Conservation (phyloP, 768 basidiomycete species). For the Epithele typhae region DNA sequence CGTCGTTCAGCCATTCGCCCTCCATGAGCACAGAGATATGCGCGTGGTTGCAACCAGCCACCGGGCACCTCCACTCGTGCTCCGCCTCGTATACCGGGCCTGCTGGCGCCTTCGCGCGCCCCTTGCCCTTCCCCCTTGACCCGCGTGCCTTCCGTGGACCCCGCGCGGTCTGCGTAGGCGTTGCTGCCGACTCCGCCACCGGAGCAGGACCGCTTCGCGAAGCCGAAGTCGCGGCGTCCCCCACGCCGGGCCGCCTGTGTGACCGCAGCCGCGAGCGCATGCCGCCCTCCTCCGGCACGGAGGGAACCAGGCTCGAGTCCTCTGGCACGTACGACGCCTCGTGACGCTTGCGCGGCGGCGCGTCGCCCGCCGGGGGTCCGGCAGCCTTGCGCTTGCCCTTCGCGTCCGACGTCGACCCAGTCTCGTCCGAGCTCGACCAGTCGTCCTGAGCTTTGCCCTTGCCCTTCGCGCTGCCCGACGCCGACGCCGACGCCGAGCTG, state of each 20-base stretch:
- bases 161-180: background rate
- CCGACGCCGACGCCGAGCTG: too few relatives aligned
- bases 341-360: background rate
- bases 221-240: background rate
- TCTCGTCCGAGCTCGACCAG: background rate
- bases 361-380: conserved; percentile 1
- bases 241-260: conserved; percentile 12
- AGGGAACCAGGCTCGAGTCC: too few relatives aligned
- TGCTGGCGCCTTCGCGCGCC: conserved; percentile 10
- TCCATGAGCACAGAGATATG: conserved; percentile 57
- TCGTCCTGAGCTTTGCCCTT: conserved; percentile 27
- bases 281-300: conserved; percentile 25
- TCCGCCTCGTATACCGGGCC: conserved; percentile 39
- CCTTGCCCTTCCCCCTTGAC: conserved; percentile 32
- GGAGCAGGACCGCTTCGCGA: background rate
- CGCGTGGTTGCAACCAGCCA: conserved; percentile 45
- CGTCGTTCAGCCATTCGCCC: conserved; percentile 60
- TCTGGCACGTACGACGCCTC: background rate
- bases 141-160: background rate
- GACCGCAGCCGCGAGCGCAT: conserved; percentile 61
- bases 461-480: conserved; percentile 36
- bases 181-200: background rate
- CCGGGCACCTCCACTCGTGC: conserved; percentile 63
- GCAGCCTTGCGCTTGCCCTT: conserved; percentile 16
- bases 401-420: conserved; percentile 1